Conservation (phyloP, 495 filamentous ascomycete species). For the Bryoglossum gracile region DNA sequence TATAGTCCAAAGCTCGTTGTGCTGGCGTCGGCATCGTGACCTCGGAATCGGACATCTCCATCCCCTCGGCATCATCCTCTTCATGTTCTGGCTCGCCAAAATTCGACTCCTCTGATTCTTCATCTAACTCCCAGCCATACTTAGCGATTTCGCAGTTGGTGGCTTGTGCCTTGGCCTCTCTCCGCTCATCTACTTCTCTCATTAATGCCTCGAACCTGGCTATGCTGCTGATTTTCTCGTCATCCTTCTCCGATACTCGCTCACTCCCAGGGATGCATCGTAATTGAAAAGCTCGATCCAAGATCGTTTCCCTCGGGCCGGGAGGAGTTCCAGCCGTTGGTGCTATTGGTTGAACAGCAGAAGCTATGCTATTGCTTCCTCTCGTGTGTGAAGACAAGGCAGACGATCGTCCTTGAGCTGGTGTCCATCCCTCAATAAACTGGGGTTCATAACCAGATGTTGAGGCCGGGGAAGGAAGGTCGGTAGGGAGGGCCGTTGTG, state of each 20-base stretch:
- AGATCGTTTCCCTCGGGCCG: conserved; percentile 47
- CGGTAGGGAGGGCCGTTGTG: conserved; percentile 37
- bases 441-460: conserved; percentile 45
- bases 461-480: conserved; percentile 45
- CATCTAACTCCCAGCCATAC: conserved; percentile 21
- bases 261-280: conserved; percentile 48
- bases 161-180: conserved; percentile 27
- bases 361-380: conserved; percentile 29
- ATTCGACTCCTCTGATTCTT: conserved; percentile 20
- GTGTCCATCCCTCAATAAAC: conserved; percentile 51
- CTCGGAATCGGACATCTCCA: conserved; percentile 34
- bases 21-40: conserved; percentile 30
- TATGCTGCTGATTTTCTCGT: conserved; percentile 47
- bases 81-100: conserved; percentile 23
- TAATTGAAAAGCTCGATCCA: conserved; percentile 52
- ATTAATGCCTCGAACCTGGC: conserved; percentile 54
- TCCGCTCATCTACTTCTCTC: conserved; percentile 40
- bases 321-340: conserved; percentile 26
- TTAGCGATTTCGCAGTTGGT: conserved; percentile 5
- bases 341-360: conserved; percentile 12
- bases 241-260: conserved; percentile 17
- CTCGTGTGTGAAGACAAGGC: conserved; percentile 34
- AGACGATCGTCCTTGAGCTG: conserved; percentile 47
- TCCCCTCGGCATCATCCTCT: conserved; percentile 32
- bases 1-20: conserved; percentile 41